Percentiles rank a stretch among this genome's conserved stretches.
Evolutionary conservation across 108 stramenopile species (phyloP).

Genomic region (Fistulifera pelliculosa): DNA sequence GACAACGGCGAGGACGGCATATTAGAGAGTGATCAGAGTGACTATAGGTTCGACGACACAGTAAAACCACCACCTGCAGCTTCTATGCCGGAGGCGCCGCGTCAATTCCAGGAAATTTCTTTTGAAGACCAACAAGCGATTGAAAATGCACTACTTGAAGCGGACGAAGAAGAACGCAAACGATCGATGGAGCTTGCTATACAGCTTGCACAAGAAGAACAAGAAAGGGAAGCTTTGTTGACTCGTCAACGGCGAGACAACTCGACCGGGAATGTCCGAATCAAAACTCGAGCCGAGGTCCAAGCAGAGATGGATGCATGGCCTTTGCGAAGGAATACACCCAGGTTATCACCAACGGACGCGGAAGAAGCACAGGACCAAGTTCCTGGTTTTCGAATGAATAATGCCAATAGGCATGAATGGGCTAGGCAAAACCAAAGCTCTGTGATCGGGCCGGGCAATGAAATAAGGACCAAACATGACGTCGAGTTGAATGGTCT

Average conservation of each 20-base stretch:
- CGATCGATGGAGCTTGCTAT: constrained; percentile 33
- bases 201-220: constrained; percentile 1
- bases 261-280: constrained; percentile 30
- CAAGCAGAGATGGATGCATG: constrained; percentile 9
- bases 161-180: constrained; percentile 6
- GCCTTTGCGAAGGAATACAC: constrained; percentile 9
- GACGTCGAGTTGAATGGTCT: constrained; percentile 45
- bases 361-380: constrained; percentile 25
- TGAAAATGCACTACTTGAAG: constrained; percentile 20
- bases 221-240: constrained; percentile 13
- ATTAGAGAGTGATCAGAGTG: too few species aligned
- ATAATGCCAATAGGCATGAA: constrained; percentile 14
- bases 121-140: constrained; percentile 16
- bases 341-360: constrained; percentile 19
- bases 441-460: constrained; percentile 56
- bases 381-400: constrained; percentile 50
- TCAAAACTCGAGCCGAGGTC: constrained; percentile 25
- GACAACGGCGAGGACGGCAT: too few species aligned
- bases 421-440: constrained; percentile 45
- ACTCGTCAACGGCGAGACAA: constrained; percentile 32
- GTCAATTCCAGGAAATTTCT: constrained; percentile 5
- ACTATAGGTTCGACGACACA: too few species aligned
- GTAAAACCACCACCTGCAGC: too few species aligned
- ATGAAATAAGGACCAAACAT: constrained; percentile 70
- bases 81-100: too few species aligned